These are phyloP conservation scores for Yarrowia deformans DNA, from an alignment of 805 yeast species.

Conservation along the genomic window DNA sequence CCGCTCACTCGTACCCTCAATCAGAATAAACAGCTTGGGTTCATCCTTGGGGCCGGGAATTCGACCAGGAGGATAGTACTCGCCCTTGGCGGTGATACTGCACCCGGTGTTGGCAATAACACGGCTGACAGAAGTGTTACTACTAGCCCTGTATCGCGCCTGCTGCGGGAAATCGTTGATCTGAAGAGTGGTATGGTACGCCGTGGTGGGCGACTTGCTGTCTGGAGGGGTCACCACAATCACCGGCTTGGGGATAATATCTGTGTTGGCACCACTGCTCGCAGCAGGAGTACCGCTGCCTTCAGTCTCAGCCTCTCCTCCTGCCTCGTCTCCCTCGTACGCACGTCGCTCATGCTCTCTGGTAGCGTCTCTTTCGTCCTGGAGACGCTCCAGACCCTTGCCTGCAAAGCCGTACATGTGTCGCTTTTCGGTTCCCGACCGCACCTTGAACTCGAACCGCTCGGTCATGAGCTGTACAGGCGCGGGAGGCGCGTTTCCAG, in stretches of 20 bases:
- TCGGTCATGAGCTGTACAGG: conserved; percentile 60
- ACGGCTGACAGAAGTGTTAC: conserved; percentile 65
- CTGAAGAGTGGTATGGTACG: conserved; percentile 70
- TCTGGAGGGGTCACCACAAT: conserved; percentile 60
- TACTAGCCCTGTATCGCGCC: conserved; percentile 55
- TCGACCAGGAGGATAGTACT: conserved; percentile 69
- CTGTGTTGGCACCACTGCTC: conserved; percentile 41
- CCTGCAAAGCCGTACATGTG: conserved; percentile 87
- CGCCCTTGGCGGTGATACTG: conserved; percentile 83
- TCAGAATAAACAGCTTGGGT: conserved; percentile 75
- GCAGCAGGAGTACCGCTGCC: conserved; percentile 46
- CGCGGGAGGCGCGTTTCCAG: conserved; percentile 62
- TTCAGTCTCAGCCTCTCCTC: conserved; percentile 43
- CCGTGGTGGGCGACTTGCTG: conserved; percentile 61
- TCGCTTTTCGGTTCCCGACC: conserved; percentile 68
- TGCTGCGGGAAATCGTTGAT: conserved; percentile 82
- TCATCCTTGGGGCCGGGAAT: conserved; percentile 61
- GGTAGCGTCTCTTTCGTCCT: conserved; percentile 62
- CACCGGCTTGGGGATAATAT: conserved; percentile 27
- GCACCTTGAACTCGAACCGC: conserved; percentile 65
- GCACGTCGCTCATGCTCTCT: conserved; percentile 59
- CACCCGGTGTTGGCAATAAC: conserved; percentile 75
- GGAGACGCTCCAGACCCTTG: conserved; percentile 82
- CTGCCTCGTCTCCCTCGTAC: conserved; percentile 54
- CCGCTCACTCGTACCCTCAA: conserved; percentile 74